Evolutionary conservation across 2,329 filamentous ascomycete genomes (phyloP).

Genomic region (Claviceps arundinis): DNA sequence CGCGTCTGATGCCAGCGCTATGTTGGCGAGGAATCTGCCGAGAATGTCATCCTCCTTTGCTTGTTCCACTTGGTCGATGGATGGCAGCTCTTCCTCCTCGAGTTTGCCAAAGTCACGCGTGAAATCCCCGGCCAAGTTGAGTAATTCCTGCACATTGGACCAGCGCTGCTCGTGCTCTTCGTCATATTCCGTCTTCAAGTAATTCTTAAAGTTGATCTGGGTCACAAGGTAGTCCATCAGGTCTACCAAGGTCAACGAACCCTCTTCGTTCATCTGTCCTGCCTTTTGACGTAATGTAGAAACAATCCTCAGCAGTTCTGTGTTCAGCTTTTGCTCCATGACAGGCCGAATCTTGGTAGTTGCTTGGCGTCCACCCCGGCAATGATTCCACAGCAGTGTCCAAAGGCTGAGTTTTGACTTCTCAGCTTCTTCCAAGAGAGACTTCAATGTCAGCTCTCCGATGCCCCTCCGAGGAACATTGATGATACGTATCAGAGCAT

Average conservation of each 20-base stretch:
- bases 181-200: constrained; percentile 55
- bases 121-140: constrained; percentile 66
- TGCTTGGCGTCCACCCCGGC: constrained; percentile 32
- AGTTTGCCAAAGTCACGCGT: constrained; percentile 27
- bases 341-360: constrained; percentile 35
- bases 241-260: constrained; percentile 27
- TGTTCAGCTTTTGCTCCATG: constrained; percentile 40
- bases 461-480: constrained; percentile 74
- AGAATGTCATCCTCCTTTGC: constrained; percentile 49
- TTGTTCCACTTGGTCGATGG: constrained; percentile 60
- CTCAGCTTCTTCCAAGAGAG: constrained; percentile 65
- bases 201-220: constrained; percentile 60
- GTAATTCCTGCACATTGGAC: constrained; percentile 83
- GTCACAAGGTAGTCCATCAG: constrained; percentile 41
- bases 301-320: constrained; percentile 34
- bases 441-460: constrained; percentile 64
- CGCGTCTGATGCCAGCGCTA: constrained; percentile 71
- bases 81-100: constrained; percentile 45
- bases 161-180: constrained; percentile 69
- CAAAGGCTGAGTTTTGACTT: constrained; percentile 57
- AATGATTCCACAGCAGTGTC: constrained; percentile 50
- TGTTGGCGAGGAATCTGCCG: constrained; percentile 75
- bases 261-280: constrained; percentile 14
- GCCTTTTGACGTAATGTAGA: constrained; percentile 18
- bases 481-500: constrained; percentile 70